phyloP scores from a whole-genome alignment of 345 rosid genomes.

The Kernera saxatilis region DNA sequence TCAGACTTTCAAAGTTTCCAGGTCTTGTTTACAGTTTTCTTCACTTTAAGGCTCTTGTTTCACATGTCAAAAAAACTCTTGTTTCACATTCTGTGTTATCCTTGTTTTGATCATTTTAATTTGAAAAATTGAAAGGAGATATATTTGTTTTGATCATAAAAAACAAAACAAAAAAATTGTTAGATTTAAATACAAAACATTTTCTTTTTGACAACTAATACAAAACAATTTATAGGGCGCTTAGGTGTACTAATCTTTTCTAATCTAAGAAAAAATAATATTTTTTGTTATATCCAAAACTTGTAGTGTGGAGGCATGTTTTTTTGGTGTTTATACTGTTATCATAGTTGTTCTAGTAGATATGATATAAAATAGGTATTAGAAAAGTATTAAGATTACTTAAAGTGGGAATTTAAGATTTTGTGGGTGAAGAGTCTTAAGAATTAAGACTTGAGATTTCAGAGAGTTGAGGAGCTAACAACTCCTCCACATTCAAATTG shows the following conservation, averaged over 20 bases:
- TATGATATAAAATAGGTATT: not conserved
- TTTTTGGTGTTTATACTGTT: not conserved
- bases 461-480: slow-evolving; percentile 16
- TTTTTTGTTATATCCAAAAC: not conserved
- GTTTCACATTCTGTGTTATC: not conserved
- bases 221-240: not conserved
- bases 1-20: not conserved
- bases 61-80: not conserved
- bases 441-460: not conserved
- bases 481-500: slow-evolving; percentile 18
- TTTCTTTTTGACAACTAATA: too few species aligned
- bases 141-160: not conserved
- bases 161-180: too few species aligned
- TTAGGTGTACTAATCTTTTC: not conserved
- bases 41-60: not conserved
- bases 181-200: too few species aligned
- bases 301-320: not conserved
- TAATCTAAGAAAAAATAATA: not conserved
- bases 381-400: not conserved
- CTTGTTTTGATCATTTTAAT: not conserved
- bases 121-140: not conserved
- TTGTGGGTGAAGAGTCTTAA: slow-evolving; percentile 12
- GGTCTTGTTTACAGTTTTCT: not conserved
- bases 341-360: not conserved
- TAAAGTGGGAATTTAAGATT: slow-evolving; percentile 6